Conservation (phyloP, 2,329 filamentous ascomycete species). For the Botryotinia calthae region DNA sequence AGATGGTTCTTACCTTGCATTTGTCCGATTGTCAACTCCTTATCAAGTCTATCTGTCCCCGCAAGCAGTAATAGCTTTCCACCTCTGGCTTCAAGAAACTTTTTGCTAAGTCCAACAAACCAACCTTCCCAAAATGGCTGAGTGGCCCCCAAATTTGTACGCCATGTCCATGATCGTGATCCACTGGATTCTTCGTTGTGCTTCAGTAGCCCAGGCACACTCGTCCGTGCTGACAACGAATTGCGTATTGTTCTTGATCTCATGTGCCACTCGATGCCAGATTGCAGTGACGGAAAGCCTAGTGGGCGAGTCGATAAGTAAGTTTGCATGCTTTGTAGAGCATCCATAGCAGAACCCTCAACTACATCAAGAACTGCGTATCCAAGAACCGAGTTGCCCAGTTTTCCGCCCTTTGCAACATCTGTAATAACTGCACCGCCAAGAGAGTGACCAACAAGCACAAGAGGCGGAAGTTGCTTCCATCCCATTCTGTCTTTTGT, state of each 20-base stretch:
- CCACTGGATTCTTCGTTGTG: conserved; percentile 43
- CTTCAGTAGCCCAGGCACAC: conserved; percentile 75
- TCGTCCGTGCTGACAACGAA: conserved; percentile 76
- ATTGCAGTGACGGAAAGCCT: conserved; percentile 72
- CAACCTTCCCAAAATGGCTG: conserved; percentile 92
- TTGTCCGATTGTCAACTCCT: conserved; percentile 89
- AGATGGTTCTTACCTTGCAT: conserved; percentile 71
- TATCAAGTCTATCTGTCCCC: conserved; percentile 86
- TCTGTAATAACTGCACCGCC: conserved; percentile 90
- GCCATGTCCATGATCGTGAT: conserved; percentile 66
- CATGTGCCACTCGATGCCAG: conserved; percentile 91
- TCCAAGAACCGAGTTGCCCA: conserved; percentile 71
- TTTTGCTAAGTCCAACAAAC: conserved; percentile 84
- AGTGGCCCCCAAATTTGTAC: conserved; percentile 78
- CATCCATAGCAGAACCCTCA: conserved; percentile 93
- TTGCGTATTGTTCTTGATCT: conserved; percentile 85
- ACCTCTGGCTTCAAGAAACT: conserved; percentile 78
- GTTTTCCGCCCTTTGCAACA: conserved; percentile 63
- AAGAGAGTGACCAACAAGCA: conserved; percentile 88
- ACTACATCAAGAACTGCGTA: conserved; percentile 94
- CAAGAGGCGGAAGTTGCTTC: conserved; percentile 67
- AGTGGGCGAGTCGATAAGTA: conserved; percentile 80
- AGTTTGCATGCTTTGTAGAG: conserved; percentile 87
- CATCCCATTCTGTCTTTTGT: conserved; percentile 70
- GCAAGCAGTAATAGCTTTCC: conserved; percentile 84